phyloP scores from a whole-genome alignment of 2,329 filamentous ascomycete species.

The Trichocomaceae sp. region DNA sequence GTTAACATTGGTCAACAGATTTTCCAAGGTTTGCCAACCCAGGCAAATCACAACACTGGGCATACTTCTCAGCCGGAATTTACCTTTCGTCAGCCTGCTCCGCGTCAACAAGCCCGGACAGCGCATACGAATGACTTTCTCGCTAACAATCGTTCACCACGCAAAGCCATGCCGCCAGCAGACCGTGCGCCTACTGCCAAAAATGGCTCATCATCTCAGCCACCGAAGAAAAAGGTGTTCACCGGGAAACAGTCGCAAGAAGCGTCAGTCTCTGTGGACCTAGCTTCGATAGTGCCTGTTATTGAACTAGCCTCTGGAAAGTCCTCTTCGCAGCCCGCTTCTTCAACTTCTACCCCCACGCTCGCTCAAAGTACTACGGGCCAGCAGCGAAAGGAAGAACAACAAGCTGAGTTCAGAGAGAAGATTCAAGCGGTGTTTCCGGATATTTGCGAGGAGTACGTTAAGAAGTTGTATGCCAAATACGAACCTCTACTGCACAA shows the following conservation, averaged over 20 bases:
- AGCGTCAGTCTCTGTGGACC: background rate
- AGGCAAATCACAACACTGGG: background rate
- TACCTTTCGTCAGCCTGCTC: background rate
- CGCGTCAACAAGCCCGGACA: background rate
- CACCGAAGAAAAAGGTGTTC: background rate
- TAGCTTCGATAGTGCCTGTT: background rate
- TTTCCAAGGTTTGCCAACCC: background rate
- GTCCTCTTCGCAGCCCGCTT: background rate
- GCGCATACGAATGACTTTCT: background rate
- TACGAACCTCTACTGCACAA: background rate
- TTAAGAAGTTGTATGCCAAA: conserved; percentile 32
- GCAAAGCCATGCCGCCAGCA: background rate
- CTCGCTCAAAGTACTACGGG: background rate
- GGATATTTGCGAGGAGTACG: conserved; percentile 40
- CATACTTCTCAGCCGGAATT: background rate
- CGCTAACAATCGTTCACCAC: background rate
- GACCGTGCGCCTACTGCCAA: background rate
- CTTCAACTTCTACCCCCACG: background rate
- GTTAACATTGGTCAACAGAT: background rate
- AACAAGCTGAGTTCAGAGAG: conserved; percentile 5
- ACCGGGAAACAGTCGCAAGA: background rate
- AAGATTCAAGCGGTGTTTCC: conserved; percentile 42
- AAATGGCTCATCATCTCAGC: background rate
- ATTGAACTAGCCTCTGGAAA: background rate
- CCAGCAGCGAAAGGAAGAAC: background rate